Conservation (phyloP, 306 rosid genomes). For the Canavalia gladiata region DNA sequence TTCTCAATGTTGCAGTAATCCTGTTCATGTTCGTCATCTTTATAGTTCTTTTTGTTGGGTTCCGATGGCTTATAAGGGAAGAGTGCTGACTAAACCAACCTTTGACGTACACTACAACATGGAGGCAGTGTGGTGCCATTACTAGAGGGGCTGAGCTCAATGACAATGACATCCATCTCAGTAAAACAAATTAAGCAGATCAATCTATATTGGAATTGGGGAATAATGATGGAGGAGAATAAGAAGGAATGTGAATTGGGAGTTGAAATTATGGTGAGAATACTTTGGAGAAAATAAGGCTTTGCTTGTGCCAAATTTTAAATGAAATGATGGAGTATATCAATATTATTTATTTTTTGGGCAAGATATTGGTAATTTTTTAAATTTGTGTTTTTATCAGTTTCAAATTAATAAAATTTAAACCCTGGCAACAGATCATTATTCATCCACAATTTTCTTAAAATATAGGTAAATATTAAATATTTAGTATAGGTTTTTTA, state of each 20-base stretch:
- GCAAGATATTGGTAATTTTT: too few relatives aligned
- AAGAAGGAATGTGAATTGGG: not conserved
- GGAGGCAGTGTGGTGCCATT: conserved; percentile 25
- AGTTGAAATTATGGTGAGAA: conserved; percentile 1
- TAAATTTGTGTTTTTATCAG: too few relatives aligned
- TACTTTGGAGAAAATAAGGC: conserved; percentile 43
- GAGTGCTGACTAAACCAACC: conserved; percentile 77
- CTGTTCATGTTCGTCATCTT: conserved; percentile 53
- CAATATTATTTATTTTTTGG: too few relatives aligned
- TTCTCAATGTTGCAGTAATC: conserved; percentile 56
- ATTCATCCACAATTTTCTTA: too few relatives aligned
- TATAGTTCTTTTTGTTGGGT: conserved; percentile 48
- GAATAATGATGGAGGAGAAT: not conserved
- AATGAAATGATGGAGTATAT: not conserved
- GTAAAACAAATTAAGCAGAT: not conserved
- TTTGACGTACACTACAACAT: conserved; percentile 55
- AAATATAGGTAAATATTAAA: too few relatives aligned
- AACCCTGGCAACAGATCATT: too few relatives aligned
- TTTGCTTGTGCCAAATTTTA: conserved; percentile 29
- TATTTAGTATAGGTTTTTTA: too few relatives aligned
- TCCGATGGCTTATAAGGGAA: conserved; percentile 64
- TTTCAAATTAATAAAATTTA: too few relatives aligned
- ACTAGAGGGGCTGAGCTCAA: conserved; percentile 41
- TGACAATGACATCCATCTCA: conserved; percentile 37
- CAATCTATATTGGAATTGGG: conserved; percentile 10